Evolutionary conservation across 2,329 filamentous ascomycete species (phyloP), one percentile per base, ranked within the genome.

Genomic region (Akanthomyces muscarius): DNA sequence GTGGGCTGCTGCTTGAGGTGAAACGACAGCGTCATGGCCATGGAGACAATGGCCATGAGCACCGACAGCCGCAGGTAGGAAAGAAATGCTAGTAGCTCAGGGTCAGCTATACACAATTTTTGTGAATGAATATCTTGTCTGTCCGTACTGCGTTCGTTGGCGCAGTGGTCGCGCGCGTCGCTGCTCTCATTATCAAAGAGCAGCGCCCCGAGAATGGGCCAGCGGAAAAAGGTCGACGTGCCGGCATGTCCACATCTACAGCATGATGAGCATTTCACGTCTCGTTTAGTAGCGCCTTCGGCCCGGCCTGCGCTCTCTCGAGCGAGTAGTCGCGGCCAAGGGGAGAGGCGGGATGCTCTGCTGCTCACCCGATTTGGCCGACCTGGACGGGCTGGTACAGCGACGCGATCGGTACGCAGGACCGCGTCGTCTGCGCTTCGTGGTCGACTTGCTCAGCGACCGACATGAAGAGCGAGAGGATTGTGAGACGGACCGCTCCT

Each of bases 21-120:
- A 74, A 99, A 99, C 16, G 91, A 96, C 57, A 97, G 82, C 11
- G 96, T 87, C 68, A 99, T 97, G 57, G 95, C 94, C 38, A 96
- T 85, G 33, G 91, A 86, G 10, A 98, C 92, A 58, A 99, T 82
- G 67, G 92, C 87, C 84, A 98, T 93, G 78, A 97, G 97, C 69
- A 97, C 86, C 38, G 90, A 88, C 2, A 98, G 84, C 4, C 93
- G 88, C 23, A 98, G 86, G 83, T 95, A 97, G 2, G 94, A 95
- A 33, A 98, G 87, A 72, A 97, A 97, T 0, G 86, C 83, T 86
- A 66, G 10, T 30, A 25, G 3, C 3, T 10, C 6, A 2, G 6
- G 18, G 28, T 55, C 52, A 55, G 38, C 5, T 25, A 47, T 10
- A 16, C 54, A 10, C 5, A 16, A 11, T 11, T 1, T 2, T 36